Evolutionary conservation across 2,329 filamentous ascomycete genomes (phyloP), one percentile per base, ranked within the genome.

Genomic region (Cercospora citrullina): DNA sequence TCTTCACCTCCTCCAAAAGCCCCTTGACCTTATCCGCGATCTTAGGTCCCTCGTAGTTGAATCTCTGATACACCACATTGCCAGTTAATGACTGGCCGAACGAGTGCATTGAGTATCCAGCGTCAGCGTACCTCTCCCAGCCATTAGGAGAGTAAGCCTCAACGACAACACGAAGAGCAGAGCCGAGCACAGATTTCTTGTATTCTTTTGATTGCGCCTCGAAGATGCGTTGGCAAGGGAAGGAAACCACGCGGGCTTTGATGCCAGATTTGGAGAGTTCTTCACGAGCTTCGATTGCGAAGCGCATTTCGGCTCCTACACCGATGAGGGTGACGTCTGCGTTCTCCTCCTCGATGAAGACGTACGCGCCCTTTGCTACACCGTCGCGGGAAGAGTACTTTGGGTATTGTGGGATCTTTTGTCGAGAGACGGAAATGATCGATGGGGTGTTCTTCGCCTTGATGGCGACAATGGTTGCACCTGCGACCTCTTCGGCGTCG

Each of bases 41-140:
- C 2, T 75, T 76, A 68, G 81, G 72, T 2, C 77, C 80, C 61
- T 86, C 83, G 69, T 85, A 87, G 0, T 86, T 84, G 73, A 88
- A 88, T 64, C 83, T 84, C 71, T 84, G 82, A 73, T 88, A 87
- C 2, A 84, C 84, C 10, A 82, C 81, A 69, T 83, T 82, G 0
- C 85, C 84, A 0, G 86, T 86, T 55, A 88, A 74, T 16, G 81
- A 85, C 73, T 88, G 85, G 0, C 86, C 86, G 70, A 88, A 89
- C 0, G 79, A 78, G 55, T 81, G 80, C 82, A 88, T 84, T 59
- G 80, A 84, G 67, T 81, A 81, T 1, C 83, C 85, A 0, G 86
- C 87, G 74, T 87, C 84, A 0, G 86, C 86, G 72, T 88, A 89
- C 21, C 86, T 76, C 77, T 88, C 87, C 86, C 87, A 89, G 0